Evolutionary conservation across 2,329 filamentous ascomycete genomes (phyloP), one percentile per base, ranked within the genome.

Genomic region (Purpureocillium lavendulum): DNA sequence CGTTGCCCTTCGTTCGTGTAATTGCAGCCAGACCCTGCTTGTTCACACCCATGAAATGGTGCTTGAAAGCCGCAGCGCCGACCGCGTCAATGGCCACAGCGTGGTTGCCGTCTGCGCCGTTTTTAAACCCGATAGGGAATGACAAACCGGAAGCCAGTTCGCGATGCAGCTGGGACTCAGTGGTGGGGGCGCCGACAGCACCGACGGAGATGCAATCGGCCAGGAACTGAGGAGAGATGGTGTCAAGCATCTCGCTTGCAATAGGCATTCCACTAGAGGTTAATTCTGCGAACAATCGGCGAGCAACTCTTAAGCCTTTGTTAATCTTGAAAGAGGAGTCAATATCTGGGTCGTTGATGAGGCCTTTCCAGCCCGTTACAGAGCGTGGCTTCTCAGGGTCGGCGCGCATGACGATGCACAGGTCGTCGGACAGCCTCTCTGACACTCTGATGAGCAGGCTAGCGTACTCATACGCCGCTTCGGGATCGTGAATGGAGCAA

Each of bases 41-140:
- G 26, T 92, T 98, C 36, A 98, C 92, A 65, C 89, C 90, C 74
- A 98, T 84, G 73, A 98, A 98, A 71, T 96, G 90, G 65, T 98
- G 92, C 63, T 77, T 81, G n/a, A 84, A 74, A 42, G 82, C 80
- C 1, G 84, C 85, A 24, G 86, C 82, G 43, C 90, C 92, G 59
- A 97, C 96, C 28, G 92, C 92, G 60, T 98, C 92, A 54, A 97
- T 94, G 15, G 90, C 89, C 15, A 97, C 89, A 18, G 79, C 80
- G 41, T 97, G 70, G 52, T 84, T 87, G 32, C 92, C 92, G 56
- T 98, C 92, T 17, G 92, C 97, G 45, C 92, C 92, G 66, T 98
- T 98, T 80, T 98, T 98, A 83, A 96, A 98, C 43, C 92, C 92
- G 50, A 98, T 89, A 16, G 92, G 92, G 82, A 96, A 97, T 41